phyloP scores from a whole-genome alignment of 306 rosid genomes.

The Quercus glauca region DNA sequence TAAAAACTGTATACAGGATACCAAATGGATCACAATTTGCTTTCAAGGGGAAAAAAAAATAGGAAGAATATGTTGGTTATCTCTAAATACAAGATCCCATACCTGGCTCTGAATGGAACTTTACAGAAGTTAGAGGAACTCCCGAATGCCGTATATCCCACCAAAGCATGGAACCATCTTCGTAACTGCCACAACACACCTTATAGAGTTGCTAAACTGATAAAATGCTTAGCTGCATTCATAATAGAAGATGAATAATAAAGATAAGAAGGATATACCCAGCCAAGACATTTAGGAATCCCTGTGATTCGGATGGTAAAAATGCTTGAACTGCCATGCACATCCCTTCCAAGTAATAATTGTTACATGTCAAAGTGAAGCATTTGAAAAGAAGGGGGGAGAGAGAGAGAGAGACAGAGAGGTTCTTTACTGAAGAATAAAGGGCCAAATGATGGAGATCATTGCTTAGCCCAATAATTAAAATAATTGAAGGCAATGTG shows the following conservation, averaged over 20 bases:
- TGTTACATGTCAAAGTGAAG: slow-evolving; percentile 13
- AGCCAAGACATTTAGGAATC: slow-evolving; percentile 70
- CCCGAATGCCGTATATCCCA: slow-evolving; percentile 83
- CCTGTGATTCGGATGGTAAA: slow-evolving; percentile 65
- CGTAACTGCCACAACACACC: slow-evolving; percentile 49
- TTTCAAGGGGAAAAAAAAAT: slow-evolving; percentile 7
- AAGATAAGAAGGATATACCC: slow-evolving; percentile 49
- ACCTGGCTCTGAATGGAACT: slow-evolving; percentile 94
- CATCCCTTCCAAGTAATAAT: slow-evolving; percentile 63
- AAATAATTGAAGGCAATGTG: not conserved
- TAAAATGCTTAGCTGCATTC: not conserved
- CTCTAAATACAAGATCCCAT: slow-evolving; percentile 2
- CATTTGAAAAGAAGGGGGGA: not conserved
- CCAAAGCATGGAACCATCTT: slow-evolving; percentile 98
- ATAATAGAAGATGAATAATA: not conserved
- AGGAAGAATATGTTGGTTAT: not conserved
- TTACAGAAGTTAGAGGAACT: slow-evolving; percentile 65
- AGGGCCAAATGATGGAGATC: not conserved
- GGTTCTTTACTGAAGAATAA: not conserved
- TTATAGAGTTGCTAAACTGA: not conserved
- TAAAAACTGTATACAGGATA: slow-evolving; percentile 59
- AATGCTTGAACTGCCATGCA: slow-evolving; percentile 94
- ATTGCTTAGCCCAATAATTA: not conserved
- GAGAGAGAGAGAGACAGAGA: not conserved
- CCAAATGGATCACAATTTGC: slow-evolving; percentile 2